Conservation (phyloP, 768 basidiomycete species). For the Calocera viscosa region DNA sequence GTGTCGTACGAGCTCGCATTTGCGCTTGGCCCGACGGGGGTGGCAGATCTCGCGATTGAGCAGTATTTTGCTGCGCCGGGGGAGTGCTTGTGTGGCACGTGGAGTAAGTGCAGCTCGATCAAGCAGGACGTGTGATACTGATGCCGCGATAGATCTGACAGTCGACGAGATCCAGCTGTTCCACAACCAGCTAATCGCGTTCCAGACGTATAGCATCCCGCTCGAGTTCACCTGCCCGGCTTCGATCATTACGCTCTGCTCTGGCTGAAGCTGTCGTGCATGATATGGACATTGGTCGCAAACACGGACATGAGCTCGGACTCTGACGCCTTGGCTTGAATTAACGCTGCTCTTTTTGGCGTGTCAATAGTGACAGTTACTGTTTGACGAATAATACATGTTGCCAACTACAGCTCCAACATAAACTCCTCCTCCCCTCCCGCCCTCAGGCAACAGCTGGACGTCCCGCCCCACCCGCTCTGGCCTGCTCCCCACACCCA, state of each 20-base stretch:
- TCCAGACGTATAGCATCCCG: neutral
- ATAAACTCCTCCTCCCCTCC: too few relatives aligned
- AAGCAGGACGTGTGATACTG: neutral
- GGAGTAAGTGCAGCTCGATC: neutral
- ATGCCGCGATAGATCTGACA: neutral
- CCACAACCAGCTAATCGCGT: neutral
- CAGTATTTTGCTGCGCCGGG: neutral
- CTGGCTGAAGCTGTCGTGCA: neutral
- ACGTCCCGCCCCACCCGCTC: too few relatives aligned
- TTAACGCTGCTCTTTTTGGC: too few relatives aligned
- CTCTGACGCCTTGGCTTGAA: too few relatives aligned
- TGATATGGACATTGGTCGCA: too few relatives aligned
- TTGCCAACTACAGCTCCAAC: too few relatives aligned
- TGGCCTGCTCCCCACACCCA: too few relatives aligned
- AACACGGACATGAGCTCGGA: too few relatives aligned
- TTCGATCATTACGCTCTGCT: neutral
- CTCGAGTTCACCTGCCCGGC: neutral
- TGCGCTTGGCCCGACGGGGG: neutral
- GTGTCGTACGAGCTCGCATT: neutral
- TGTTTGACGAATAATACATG: too few relatives aligned
- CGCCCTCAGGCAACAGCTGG: too few relatives aligned
- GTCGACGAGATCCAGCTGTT: neutral
- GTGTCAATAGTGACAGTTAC: too few relatives aligned
- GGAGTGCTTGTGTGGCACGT: neutral
- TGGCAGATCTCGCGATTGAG: neutral